Evolutionary conservation across 495 filamentous ascomycete species (phyloP), one percentile per base, ranked within the genome.

Genomic region (Podospora bellae-mahoneyi): DNA sequence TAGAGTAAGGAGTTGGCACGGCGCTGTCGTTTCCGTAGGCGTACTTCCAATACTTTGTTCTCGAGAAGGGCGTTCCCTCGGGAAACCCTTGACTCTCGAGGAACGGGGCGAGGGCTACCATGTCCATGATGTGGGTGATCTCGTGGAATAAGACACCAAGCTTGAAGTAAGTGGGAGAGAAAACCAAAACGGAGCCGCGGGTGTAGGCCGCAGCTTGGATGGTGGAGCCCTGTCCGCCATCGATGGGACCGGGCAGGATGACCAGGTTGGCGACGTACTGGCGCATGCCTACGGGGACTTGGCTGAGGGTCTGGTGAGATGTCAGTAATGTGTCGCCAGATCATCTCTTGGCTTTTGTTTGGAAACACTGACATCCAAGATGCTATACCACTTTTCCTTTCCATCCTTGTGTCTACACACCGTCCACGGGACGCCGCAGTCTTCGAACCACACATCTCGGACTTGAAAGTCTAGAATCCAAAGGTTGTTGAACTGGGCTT

Each of bases 231-330:
- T 18, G 3, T 19, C 34, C 39, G 44, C 20, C 23, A 2, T 53
- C n/a, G 23, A 16, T n/a, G 54, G 39, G 18, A 0, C 57, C 57
- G 0, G 71, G 67, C 4, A 73, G 62, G 60, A 72, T 61, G 62
- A 75, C 26, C 0, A 70, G 28, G 59, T 71, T 70, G 28, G 68
- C 27, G 28, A 73, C 57, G 65, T 71, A 68, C 20, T 71, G 68
- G 34, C 73, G 66, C 64, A 75, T 68, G 54, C 73, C 73, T 26
- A 75, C 71, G 58, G 73, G 73, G 61, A 75, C 66, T 44, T 65
- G 53, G 66, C 64, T 32, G 15, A 72, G 48, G 26, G 70, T 71
- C 69, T 68, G 54, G 16, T 27, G 64, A 23, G 23, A 13, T 54
- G 48, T 63, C 60, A 69, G 54, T 19, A 39, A 16, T 16, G 16